Evolutionary conservation across 2,329 filamentous ascomycete species (phyloP), one percentile per base, ranked within the genome.

Genomic region (Didymellaceae sp.): DNA sequence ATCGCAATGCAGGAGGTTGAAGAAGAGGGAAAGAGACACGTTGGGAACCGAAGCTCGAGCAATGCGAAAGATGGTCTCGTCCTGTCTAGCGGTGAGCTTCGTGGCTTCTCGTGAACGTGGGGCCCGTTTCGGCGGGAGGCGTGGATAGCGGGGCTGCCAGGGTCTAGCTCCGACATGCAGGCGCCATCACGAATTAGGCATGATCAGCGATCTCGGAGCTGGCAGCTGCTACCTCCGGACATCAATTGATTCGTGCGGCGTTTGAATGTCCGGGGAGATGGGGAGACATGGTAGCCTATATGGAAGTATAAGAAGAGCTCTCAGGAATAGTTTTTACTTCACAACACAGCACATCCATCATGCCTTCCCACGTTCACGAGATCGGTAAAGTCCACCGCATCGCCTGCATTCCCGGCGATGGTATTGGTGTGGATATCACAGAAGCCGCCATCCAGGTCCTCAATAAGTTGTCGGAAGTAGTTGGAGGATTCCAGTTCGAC

Each of bases 401-500:
- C 47, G 68, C 66, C 52, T 63, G 53, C 39, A 71, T 72, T 45
- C 66, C 68, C 5, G 63, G 68, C 28, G 68, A 70, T 38, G 67
- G 68, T 37, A 70, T 72, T 41, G 68, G 68, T 24, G 58, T 65
- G 39, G 65, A 70, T 28, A 67, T 68, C 28, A 70, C 67, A 13
- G 54, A 62, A 24, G 65, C 66, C 9, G 64, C 63, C 18, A 39
- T 61, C 6, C 49, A 59, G 39, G 65, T 69, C 42, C 66, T 71
- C 21, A 68, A 75, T 49, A 77, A 74, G 39, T 71, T 82, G 17
- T 71, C 77, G n/a, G 59, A 71, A 18, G 68, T 68, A 5, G 66
- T 77, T 5, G 74, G 73, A 16, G 76, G 69, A 18, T 82, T 80
- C 59, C 54, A 72, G 7, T 78, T 83, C 52, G 74, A 80, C 10